Conservation (phyloP, 257 asterid species). For the Verbascum thapsus region DNA sequence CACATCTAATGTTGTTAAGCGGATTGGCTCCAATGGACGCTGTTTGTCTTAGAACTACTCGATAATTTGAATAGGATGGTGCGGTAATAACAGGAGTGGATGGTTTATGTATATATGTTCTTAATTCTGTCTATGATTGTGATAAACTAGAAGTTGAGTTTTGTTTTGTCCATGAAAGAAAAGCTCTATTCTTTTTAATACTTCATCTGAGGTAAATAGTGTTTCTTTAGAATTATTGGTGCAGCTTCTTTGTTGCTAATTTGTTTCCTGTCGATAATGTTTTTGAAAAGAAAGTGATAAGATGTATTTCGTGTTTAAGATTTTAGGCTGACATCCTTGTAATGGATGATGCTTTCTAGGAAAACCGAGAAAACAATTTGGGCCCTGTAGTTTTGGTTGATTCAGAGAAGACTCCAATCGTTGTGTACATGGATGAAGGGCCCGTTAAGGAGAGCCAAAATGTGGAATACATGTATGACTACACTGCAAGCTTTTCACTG, state of each 20-base stretch:
- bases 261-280: slow-evolving; percentile 14
- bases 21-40: too few relatives aligned
- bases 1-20: too few relatives aligned
- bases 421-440: slow-evolving; percentile 63
- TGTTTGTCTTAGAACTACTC: too few relatives aligned
- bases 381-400: slow-evolving; percentile 51
- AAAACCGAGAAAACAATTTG: slow-evolving; percentile 33
- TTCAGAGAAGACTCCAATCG: slow-evolving; percentile 53
- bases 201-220: background rate
- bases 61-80: background rate
- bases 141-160: slow-evolving; percentile 6
- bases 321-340: slow-evolving; percentile 10
- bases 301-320: slow-evolving; percentile 8
- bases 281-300: background rate
- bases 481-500: slow-evolving; percentile 56
- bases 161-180: slow-evolving; percentile 2
- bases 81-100: background rate
- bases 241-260: background rate
- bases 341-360: too few relatives aligned
- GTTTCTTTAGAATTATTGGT: slow-evolving; percentile 3
- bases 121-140: background rate
- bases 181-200: background rate
- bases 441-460: slow-evolving; percentile 40
- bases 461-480: slow-evolving; percentile 58
- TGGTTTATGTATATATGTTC: background rate